These are phyloP conservation scores for Bipolaris victoriae DNA, from an alignment of 2,329 filamentous ascomycete species.

Conservation along the genomic window DNA sequence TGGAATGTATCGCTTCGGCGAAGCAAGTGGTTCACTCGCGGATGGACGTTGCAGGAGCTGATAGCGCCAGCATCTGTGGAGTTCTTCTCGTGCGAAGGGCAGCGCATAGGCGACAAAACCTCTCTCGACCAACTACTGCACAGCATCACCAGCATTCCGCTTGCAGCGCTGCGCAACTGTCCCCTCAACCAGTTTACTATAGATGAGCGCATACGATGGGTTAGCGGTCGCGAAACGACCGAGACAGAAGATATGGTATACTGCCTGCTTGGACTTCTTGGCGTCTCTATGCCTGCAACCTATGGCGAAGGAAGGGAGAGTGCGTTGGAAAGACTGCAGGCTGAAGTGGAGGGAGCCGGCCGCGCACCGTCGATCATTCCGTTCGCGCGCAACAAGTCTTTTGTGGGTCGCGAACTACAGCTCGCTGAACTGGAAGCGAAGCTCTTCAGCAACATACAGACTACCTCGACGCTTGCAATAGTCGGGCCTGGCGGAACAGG, in stretches of 20 bases:
- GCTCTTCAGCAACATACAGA: conserved; percentile 27
- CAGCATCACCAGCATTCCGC: conserved; percentile 17
- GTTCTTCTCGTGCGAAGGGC: conserved; percentile 24
- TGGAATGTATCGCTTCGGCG: background rate
- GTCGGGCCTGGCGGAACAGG: conserved; percentile 25
- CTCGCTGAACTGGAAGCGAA: conserved; percentile 35
- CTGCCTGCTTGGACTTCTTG: conserved; percentile 34
- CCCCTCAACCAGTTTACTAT: background rate
- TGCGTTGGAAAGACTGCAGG: conserved; percentile 20
- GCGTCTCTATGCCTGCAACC: conserved; percentile 20
- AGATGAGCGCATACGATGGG: background rate
- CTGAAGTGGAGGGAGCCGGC: conserved; percentile 17
- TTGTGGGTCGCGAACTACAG: conserved; percentile 33
- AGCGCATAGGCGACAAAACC: conserved; percentile 17
- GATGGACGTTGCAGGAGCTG: background rate
- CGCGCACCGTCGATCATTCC: conserved; percentile 32
- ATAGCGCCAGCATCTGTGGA: conserved; percentile 22
- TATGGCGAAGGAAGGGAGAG: conserved; percentile 31
- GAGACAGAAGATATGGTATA: conserved; percentile 35
- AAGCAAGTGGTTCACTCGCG: background rate
- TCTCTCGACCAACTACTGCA: conserved; percentile 20
- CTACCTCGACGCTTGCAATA: conserved; percentile 19
- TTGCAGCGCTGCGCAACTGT: background rate
- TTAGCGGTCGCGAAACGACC: conserved; percentile 23
- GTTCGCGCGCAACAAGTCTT: conserved; percentile 33